A percentile compares a stretch with the other conserved stretches of the same genome.
Conservation (phyloP, 2,329 filamentous ascomycete genomes). For the Sporothrix humicola region DNA sequence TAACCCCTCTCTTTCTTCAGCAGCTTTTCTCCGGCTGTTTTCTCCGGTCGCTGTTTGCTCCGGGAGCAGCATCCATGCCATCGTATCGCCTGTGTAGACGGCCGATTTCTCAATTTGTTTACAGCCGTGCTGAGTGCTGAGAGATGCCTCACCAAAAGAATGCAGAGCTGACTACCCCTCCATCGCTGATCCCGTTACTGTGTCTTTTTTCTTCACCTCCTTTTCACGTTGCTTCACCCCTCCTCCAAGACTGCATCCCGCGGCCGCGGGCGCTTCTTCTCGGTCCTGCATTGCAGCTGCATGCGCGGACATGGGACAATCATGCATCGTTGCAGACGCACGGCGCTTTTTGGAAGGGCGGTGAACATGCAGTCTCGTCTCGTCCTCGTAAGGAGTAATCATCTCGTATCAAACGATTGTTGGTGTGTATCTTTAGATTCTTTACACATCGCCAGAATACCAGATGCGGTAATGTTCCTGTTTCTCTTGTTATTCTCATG, state of each 20-base stretch:
- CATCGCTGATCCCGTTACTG: not conserved
- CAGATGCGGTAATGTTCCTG: not conserved
- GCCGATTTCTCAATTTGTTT: not conserved
- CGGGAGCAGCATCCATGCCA: not conserved
- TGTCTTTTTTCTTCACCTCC: not conserved
- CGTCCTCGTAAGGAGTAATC: not conserved
- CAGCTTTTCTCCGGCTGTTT: not conserved
- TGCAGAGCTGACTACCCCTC: not conserved
- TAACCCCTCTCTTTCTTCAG: not conserved
- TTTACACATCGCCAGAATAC: constrained; percentile 10
- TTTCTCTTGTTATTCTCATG: not conserved
- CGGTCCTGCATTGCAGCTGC: constrained; percentile 23
- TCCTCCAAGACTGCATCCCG: constrained; percentile 12
- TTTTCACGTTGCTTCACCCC: not conserved
- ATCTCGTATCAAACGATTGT: not conserved
- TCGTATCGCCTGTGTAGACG: too few species aligned
- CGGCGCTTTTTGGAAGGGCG: constrained; percentile 14
- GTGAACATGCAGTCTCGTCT: constrained; percentile 25
- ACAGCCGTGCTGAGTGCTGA: too few species aligned
- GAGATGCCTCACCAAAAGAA: too few species aligned
- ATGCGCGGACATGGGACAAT: not conserved
- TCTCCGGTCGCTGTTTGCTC: not conserved
- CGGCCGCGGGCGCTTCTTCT: constrained; percentile 11
- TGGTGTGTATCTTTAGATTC: not conserved
- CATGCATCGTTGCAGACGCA: not conserved